These are phyloP conservation scores for Alternaria panax DNA, from an alignment of 2,329 filamentous ascomycete genomes.

Conservation along the genomic window DNA sequence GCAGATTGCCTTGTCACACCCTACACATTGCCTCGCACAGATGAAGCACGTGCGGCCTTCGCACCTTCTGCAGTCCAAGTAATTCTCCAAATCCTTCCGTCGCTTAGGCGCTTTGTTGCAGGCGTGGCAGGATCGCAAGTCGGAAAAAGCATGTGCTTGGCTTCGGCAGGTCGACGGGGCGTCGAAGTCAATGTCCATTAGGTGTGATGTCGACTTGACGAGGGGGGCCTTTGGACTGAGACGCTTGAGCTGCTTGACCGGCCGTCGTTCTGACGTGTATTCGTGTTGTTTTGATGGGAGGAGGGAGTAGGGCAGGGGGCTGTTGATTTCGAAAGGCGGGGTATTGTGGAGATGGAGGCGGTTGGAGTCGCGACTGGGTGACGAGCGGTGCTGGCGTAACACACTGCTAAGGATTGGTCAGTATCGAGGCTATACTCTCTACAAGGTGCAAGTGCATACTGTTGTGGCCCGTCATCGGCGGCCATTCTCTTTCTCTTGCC, in stretches of 20 bases:
- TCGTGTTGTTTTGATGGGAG: conserved; percentile 13
- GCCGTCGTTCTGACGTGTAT: conserved; percentile 32
- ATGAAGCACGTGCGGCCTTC: conserved; percentile 70
- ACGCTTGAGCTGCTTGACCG: conserved; percentile 43
- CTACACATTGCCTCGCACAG: conserved; percentile 69
- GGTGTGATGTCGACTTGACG: conserved; percentile 40
- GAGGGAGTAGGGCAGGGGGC: conserved; percentile 19
- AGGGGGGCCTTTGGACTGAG: conserved; percentile 30
- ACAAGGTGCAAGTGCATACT: conserved; percentile 11
- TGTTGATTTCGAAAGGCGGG: conserved; percentile 24
- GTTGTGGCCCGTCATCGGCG: conserved; percentile 19
- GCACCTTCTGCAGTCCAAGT: conserved; percentile 70
- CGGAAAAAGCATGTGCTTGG: conserved; percentile 19
- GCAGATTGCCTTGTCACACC: conserved; percentile 63
- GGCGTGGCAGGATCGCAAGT: conserved; percentile 66
- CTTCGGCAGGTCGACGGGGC: conserved; percentile 8
- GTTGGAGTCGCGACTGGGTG: conserved; percentile 16
- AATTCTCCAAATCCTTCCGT: conserved; percentile 71
- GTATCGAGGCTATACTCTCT: not conserved
- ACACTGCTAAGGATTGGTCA: conserved; percentile 11
- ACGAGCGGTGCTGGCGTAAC: conserved; percentile 19
- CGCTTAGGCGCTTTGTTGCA: conserved; percentile 71
- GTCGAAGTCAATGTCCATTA: conserved; percentile 42
- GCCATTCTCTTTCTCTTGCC: conserved; percentile 43
- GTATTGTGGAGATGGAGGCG: conserved; percentile 23